A percentile compares a stretch with the other conserved stretches of the same genome.
phyloP scores from a whole-genome alignment of 2,329 filamentous ascomycete species.

The Seiridium cupressi region DNA sequence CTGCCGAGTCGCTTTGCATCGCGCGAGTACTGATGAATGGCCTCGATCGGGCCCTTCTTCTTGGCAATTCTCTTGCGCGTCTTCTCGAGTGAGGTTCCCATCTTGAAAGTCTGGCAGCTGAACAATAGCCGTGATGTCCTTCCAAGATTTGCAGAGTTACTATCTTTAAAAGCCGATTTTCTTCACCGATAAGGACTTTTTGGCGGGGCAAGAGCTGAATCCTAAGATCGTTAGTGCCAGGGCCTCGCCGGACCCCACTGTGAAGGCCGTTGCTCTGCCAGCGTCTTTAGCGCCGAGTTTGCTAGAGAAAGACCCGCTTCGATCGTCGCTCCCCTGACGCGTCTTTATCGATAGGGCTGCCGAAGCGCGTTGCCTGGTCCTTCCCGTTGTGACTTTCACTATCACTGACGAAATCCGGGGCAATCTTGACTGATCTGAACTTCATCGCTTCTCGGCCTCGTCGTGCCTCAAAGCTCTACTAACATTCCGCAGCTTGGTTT shows the following conservation, averaged over 20 bases:
- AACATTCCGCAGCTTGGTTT: too few relatives aligned
- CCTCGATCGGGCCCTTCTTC: slow-evolving; percentile 73
- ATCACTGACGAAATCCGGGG: neutral
- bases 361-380: neutral
- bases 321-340: neutral
- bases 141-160: neutral
- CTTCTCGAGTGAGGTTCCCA: slow-evolving; percentile 78
- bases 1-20: slow-evolving; percentile 80
- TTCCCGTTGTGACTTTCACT: neutral
- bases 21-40: slow-evolving; percentile 84
- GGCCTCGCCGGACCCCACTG: neutral
- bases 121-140: neutral
- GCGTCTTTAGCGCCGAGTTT: neutral
- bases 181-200: slow-evolving; percentile 4
- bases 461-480: neutral
- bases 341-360: neutral
- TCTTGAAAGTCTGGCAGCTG: slow-evolving; percentile 35
- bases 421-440: neutral
- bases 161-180: neutral
- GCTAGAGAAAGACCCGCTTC: neutral
- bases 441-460: neutral
- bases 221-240: neutral
- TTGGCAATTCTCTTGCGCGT: slow-evolving; percentile 87
- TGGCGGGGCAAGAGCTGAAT: neutral
- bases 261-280: neutral